Percentiles rank a stretch among this genome's conserved stretches.
Evolutionary conservation across 73 alveolate genomes (phyloP).

Genomic region (Paraurostyla sp.): DNA sequence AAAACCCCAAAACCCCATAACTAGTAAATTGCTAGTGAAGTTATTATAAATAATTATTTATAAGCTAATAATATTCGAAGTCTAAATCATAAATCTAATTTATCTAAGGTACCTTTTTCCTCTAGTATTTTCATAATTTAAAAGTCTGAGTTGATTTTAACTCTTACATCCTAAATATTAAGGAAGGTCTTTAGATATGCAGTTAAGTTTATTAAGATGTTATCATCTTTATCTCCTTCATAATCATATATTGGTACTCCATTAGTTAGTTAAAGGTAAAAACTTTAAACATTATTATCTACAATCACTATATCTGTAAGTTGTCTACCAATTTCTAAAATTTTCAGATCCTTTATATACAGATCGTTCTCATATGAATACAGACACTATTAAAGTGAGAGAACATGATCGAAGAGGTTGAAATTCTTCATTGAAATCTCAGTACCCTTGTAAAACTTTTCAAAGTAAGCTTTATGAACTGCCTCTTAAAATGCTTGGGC

Average conservation of each 20-base stretch:
- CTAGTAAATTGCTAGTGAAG: too few relatives aligned
- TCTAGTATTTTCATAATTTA: conserved; percentile 12
- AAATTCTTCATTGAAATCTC: neutral
- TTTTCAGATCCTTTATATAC: conserved; percentile 52
- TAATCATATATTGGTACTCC: conserved; percentile 59
- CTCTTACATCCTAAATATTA: conserved; percentile 36
- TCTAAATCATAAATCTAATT: conserved; percentile 17
- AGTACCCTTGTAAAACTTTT: conserved; percentile 3
- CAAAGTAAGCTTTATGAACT: conserved; percentile 7
- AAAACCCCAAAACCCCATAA: too few relatives aligned
- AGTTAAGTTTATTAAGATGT: conserved; percentile 34
- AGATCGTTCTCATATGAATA: conserved; percentile 53
- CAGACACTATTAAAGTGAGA: conserved; percentile 41
- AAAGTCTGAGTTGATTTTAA: conserved; percentile 38
- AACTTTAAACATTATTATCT: conserved; percentile 51
- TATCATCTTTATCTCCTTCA: conserved; percentile 52
- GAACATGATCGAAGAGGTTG: conserved; percentile 42
- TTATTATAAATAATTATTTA: too few relatives aligned
- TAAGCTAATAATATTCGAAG: too few relatives aligned
- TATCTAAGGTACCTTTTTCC: conserved; percentile 12
- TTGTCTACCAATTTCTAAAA: conserved; percentile 34
- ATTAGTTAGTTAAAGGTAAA: conserved; percentile 11
- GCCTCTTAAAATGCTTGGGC: conserved; percentile 54
- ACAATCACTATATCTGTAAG: conserved; percentile 51
- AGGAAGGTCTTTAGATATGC: conserved; percentile 7